Conservation (phyloP, 2,329 filamentous ascomycete genomes). For the Xylariales sp. region DNA sequence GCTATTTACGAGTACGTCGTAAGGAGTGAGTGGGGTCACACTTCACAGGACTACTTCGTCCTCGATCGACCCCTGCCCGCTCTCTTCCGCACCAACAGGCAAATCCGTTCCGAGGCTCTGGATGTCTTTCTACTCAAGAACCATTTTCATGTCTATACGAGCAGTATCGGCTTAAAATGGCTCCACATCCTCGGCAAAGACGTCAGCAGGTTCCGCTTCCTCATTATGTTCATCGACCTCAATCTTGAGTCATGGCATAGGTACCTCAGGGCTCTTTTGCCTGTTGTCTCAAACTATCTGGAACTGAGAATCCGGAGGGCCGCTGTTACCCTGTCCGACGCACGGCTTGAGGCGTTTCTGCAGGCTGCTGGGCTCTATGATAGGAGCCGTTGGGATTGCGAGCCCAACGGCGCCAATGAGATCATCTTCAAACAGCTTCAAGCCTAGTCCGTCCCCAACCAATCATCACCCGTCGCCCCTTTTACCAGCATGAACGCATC, state of each 20-base stretch:
- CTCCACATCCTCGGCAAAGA: conserved; percentile 35
- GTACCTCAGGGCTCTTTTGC: conserved; percentile 33
- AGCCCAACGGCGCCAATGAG: conserved; percentile 15
- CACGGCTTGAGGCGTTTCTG: conserved; percentile 10
- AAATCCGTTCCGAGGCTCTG: conserved; percentile 37
- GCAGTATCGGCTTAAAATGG: conserved; percentile 36
- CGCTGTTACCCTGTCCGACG: conserved; percentile 24
- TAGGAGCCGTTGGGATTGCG: conserved; percentile 18
- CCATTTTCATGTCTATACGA: conserved; percentile 39
- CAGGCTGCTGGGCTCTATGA: conserved; percentile 23
- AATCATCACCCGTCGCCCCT: background rate
- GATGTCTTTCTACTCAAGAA: conserved; percentile 39
- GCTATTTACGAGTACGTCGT: conserved; percentile 35
- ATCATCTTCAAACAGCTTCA: conserved; percentile 32
- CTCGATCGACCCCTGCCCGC: conserved; percentile 37
- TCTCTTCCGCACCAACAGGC: conserved; percentile 37
- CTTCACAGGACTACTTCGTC: conserved; percentile 33
- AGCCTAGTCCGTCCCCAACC: background rate
- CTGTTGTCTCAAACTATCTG: conserved; percentile 26
- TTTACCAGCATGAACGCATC: too few species aligned
- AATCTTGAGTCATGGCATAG: conserved; percentile 25
- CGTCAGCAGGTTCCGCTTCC: conserved; percentile 34
- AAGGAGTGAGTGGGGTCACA: conserved; percentile 30
- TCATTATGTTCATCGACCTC: conserved; percentile 37
- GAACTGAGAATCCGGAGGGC: conserved; percentile 36